Base-by-base conservation (phyloP, 768 basidiomycete genomes). In the Lepiota venenata region DNA sequence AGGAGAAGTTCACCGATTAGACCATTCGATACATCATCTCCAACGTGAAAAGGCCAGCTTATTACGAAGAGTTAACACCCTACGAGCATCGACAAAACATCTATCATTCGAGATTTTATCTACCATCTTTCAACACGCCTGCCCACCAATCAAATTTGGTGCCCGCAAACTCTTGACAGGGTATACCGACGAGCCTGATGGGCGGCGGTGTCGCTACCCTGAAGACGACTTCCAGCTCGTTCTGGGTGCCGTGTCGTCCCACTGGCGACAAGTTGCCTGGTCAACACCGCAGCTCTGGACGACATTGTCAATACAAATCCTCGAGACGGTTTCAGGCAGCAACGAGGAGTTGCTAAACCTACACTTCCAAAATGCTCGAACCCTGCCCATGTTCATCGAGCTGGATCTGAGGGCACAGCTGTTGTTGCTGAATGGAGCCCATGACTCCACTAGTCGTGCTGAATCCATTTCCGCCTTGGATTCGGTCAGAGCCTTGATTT, bases 221-320 rank as follows among this genome's bases (percentile, higher is more conserved):
- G 20, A 36, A n/a, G 16, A 20, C 4, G 32, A 47, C 2, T 53
- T 52, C 20, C 50, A 52, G 12, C 29, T 52, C 14, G 20, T 18
- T 16, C 32, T 51, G 10, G 50, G 32, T 11, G 41, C 50, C 11
- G 42, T 52, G 16, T 52, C 29, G 10, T 43, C 35, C 16, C 27
- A 52, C 14, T 52, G 42, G 52, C 27, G 36, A 27, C 20, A 37
- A 35, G 36, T 45, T 15, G 37, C 20, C 22, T 46, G 52, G 52
- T 45, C 32, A 1, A 45, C 52, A 12, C 52, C 44, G 3, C 52
- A 39, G 16, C 43, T 53, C n/a, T 53, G 52, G 44, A 53, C 44
- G 10, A 37, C 35, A 2, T 27, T 53, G 2, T 38, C 37, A n/a
- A 18, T 53, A 4, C n/a, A 46, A 4, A 21, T 45, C 41, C 15